These are phyloP conservation scores for Biscutella laevigata DNA, from an alignment of 441 rosid genomes.

Conservation along the genomic window DNA sequence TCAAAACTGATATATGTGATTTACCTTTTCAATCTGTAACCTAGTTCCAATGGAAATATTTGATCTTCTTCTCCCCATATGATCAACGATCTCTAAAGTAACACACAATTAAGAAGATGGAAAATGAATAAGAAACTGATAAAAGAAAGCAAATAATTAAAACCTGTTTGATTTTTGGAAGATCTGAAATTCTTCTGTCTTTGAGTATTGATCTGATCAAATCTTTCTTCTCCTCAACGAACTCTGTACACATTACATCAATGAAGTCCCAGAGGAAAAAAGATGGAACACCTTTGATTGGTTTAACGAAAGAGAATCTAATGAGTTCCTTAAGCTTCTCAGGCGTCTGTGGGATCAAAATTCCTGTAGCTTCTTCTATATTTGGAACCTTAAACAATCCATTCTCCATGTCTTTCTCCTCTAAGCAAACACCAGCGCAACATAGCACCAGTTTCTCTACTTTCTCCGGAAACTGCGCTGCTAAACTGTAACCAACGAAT, in stretches of 20 bases:
- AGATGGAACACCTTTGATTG: constrained; percentile 42
- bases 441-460: constrained; percentile 55
- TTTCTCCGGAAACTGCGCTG: constrained; percentile 39
- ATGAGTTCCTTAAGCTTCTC: constrained; percentile 53
- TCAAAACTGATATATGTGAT: neutral
- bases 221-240: constrained; percentile 49
- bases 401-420: constrained; percentile 51
- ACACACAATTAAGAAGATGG: too few species aligned
- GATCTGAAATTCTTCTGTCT: constrained; percentile 40
- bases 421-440: constrained; percentile 63
- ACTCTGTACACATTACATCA: constrained; percentile 56
- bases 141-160: neutral
- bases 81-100: constrained; percentile 44
- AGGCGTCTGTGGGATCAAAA: constrained; percentile 56
- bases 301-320: constrained; percentile 45
- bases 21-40: constrained; percentile 52
- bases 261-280: constrained; percentile 57
- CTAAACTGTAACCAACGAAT: constrained; percentile 62
- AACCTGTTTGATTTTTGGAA: constrained; percentile 58
- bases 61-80: constrained; percentile 77
- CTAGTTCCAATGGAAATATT: constrained; percentile 61
- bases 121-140: too few species aligned
- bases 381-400: constrained; percentile 35
- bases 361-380: constrained; percentile 48
- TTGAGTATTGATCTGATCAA: constrained; percentile 42